Percentiles rank a stretch among this genome's conserved stretches.
Conservation (phyloP, 305 asterid species). For the Ajuga reptans region DNA sequence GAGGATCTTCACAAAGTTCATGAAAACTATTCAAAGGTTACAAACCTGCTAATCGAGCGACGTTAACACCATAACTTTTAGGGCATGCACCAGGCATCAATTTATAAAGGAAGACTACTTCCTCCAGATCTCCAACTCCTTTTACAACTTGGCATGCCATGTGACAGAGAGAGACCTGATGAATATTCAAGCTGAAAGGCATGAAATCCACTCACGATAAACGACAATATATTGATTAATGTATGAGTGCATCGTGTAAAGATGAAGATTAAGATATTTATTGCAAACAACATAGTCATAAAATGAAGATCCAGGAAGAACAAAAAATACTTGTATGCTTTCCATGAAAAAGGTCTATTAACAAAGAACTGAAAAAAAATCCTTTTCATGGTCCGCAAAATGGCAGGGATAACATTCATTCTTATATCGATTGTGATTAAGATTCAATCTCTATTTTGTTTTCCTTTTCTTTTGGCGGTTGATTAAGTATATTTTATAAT, state of each 20-base stretch:
- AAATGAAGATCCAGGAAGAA: constrained; percentile 1
- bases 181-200: constrained; percentile 12
- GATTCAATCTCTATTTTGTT: not conserved
- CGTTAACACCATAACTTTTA: constrained; percentile 92
- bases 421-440: not conserved
- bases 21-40: not conserved
- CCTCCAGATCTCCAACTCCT: constrained; percentile 67
- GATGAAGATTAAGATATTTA: not conserved
- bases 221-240: not conserved
- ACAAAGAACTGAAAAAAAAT: not conserved
- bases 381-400: not conserved
- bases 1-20: not conserved
- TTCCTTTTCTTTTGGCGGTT: not conserved
- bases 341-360: not conserved
- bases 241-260: not conserved
- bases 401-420: not conserved
- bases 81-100: constrained; percentile 91
- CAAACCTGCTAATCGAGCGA: constrained; percentile 90
- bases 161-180: constrained; percentile 78
- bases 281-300: not conserved
- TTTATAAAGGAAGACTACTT: constrained; percentile 85
- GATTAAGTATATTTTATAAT: not conserved
- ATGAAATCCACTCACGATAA: not conserved
- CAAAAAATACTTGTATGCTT: not conserved
- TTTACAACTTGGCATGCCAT: constrained; percentile 87